Base-by-base conservation (phyloP, 805 yeast genomes). In the Candida tallmaniae region DNA sequence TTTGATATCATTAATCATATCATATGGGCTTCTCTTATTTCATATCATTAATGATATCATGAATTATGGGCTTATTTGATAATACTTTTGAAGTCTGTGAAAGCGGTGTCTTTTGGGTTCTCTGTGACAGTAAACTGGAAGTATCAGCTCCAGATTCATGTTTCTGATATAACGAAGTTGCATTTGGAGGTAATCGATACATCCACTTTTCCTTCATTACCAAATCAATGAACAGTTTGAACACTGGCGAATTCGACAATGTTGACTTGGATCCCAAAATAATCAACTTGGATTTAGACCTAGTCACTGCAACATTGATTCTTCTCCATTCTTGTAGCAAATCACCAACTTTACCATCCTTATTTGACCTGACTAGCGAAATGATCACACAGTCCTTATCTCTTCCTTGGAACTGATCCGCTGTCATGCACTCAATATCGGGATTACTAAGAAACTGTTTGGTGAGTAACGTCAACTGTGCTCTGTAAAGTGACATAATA, bases 371-470 rank as follows among this genome's bases (percentile, higher is more conserved):
- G 3, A 93, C 98, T 46, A 93, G 63, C 0, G 97, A 90, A 2
- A 93, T 84, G 5, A 93, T 78, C 11, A 93, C 76, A 51, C 96
- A 84, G 21, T 86, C 90, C 50, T 90, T 93, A 57, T 93, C 99
- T 36, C 97, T 71, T 0, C 98, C 99, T 60, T 93, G 98, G 50
- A 83, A 90, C 51, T 83, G 86, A 57, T 93, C 99, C 0, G 97
- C 97, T 0, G 99, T 93, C 37, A 90, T 64, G 21, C 85, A 70
- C 46, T 93, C 97, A 20, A 93, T 58, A 1, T 65, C 73, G 6
- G 62, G 53, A 42, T 52, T 26, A 39, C 47, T 40, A 54, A 54
- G 27, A 25, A 65, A 48, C 4, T 36, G 26, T 23, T 52, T 48
- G 18, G 38, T 47, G 21, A 88, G 57, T 6, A 62, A 40, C 22